Conservation (phyloP, 176 grass and related monocot species). For the Elaeis guineensis region DNA sequence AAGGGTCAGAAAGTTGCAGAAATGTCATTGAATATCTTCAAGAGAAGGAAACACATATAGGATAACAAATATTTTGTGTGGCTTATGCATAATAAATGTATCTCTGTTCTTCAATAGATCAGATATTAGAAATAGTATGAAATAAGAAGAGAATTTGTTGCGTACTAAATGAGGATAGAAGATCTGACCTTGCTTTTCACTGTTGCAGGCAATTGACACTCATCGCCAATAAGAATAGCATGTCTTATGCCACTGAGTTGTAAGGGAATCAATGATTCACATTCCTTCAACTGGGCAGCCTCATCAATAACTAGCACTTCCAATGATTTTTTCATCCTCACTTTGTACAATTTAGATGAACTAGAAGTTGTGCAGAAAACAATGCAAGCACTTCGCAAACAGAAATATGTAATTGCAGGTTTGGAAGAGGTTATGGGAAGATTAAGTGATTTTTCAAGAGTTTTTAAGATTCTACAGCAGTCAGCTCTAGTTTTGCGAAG, state of each 20-base stretch:
- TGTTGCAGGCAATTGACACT: slow-evolving; percentile 60
- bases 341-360: slow-evolving; percentile 38
- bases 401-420: slow-evolving; percentile 16
- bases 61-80: too few relatives aligned
- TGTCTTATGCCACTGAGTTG: slow-evolving; percentile 36
- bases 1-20: too few relatives aligned
- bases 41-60: too few relatives aligned
- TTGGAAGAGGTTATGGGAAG: slow-evolving; percentile 39
- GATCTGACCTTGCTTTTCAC: slow-evolving; percentile 67
- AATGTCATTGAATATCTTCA: too few relatives aligned
- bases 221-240: slow-evolving; percentile 72
- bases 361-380: slow-evolving; percentile 63
- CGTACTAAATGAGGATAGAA: neutral
- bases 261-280: slow-evolving; percentile 66
- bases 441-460: slow-evolving; percentile 26
- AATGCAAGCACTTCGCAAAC: slow-evolving; percentile 33
- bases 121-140: too few relatives aligned
- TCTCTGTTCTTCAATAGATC: too few relatives aligned
- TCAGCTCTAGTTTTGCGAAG: slow-evolving; percentile 30
- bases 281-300: slow-evolving; percentile 76
- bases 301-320: slow-evolving; percentile 68
- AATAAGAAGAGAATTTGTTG: too few relatives aligned
- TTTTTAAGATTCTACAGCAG: slow-evolving; percentile 34
- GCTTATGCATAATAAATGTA: too few relatives aligned
- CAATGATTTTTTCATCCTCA: slow-evolving; percentile 15